Evolutionary conservation across 352 stramenopile species (phyloP), one percentile per base, ranked within the genome.

Genomic region (Phytophthora colocasiae): DNA sequence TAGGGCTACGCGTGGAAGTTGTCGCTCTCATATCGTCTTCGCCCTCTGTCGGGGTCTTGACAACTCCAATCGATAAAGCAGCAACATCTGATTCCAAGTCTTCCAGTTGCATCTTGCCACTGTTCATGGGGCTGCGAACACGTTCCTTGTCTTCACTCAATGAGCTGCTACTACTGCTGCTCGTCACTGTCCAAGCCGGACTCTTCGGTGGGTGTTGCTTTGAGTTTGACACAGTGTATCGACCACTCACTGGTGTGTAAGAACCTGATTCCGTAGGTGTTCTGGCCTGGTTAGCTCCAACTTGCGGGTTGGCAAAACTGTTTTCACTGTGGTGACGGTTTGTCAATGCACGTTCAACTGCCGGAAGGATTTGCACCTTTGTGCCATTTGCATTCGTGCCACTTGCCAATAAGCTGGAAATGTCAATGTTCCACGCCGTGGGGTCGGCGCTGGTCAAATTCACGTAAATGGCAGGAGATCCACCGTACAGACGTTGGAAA

Each of bases 401-500:
- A n/a, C 55, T 54, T 3, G 54, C 47, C 4, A 80, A 48, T 29
- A 80, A 46, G 1, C 71, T 60, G 8, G 46, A 41, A 0, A 90
- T 54, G 7, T 90, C 74, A 15, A 91, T 70, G 44, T 86, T 76
- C 66, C 78, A 87, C 8, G 54, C 67, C 34, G 41, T 57, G 10
- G 66, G 71, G n/a, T 75, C 63, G 22, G 59, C 48, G 43, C 49
- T 70, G 47, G 58, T 66, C 52, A 75, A 58, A 24, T 75, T 65
- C 6, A 85, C 78, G 54, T 79, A 74, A 50, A 89, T 75, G 9
- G 66, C 62, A 17, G 85, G 85, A 7, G 78, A 78, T 17, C 85
- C 85, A 36, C 85, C 81, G 54, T 93, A 93, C 2, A 90, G 68
- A 17, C 84, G 76, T 34, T 83, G 72, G 31, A 92, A 78, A 47